These are phyloP conservation scores for Ustilago tritici DNA, from an alignment of 1,284 basidiomycete species.

Conservation along the genomic window DNA sequence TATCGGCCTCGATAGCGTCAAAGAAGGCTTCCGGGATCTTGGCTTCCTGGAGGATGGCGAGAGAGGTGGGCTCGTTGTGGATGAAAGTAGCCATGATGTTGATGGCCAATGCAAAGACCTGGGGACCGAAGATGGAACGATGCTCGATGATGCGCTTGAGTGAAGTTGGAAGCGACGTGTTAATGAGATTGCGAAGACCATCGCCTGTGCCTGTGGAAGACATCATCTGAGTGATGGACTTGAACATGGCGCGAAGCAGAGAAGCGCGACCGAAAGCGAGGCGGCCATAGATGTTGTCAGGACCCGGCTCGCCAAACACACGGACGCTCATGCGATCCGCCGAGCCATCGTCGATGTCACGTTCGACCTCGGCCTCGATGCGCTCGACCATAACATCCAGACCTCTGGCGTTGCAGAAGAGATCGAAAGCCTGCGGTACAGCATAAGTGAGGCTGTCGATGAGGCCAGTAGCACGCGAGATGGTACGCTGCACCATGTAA, in stretches of 20 bases:
- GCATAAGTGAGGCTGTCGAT: constrained; percentile 93
- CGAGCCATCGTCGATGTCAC: constrained; percentile 51
- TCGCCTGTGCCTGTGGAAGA: constrained; percentile 88
- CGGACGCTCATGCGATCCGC: constrained; percentile 41
- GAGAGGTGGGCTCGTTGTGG: constrained; percentile 97
- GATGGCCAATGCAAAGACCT: constrained; percentile 82
- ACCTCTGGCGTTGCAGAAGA: constrained; percentile 87
- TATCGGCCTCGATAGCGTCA: constrained; percentile 81
- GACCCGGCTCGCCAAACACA: constrained; percentile 74
- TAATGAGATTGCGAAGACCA: constrained; percentile 92
- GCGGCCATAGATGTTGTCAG: constrained; percentile 58
- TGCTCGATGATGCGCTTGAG: constrained; percentile 89
- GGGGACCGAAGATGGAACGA: constrained; percentile 84
- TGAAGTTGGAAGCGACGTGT: constrained; percentile 86
- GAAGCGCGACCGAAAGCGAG: constrained; percentile 69
- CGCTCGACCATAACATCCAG: constrained; percentile 86
- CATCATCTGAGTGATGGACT: constrained; percentile 96
- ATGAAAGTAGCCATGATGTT: constrained; percentile 98
- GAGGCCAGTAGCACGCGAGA: constrained; percentile 79
- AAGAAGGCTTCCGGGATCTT: constrained; percentile 91
- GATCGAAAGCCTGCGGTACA: constrained; percentile 85
- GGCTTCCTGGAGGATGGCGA: constrained; percentile 90
- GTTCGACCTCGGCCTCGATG: constrained; percentile 74
- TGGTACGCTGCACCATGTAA: constrained; percentile 66
- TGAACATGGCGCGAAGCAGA: constrained; percentile 87